These are phyloP conservation scores for Spiraea crenata DNA, from an alignment of 331 rosid species.

Conservation along the genomic window DNA sequence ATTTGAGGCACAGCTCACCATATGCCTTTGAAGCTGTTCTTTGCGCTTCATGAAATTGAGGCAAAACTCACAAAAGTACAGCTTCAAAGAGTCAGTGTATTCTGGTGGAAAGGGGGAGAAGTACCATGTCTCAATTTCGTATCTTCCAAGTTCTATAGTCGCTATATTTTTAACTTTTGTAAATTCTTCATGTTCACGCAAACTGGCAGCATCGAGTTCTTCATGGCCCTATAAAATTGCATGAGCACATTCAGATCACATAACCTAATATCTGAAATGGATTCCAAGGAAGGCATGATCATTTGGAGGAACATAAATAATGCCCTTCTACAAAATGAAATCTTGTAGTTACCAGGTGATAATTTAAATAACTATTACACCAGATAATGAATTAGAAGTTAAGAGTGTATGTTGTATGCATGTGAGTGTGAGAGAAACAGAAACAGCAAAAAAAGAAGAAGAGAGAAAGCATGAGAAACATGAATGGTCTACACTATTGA, in stretches of 20 bases:
- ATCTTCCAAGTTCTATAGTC: conserved; percentile 96
- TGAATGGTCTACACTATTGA: not conserved
- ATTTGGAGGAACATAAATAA: not conserved
- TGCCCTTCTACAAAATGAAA: not conserved
- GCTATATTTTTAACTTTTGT: conserved; percentile 98
- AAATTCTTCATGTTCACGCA: conserved; percentile 98
- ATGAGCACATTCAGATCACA: not conserved
- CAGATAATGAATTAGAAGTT: not conserved
- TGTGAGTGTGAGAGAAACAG: not conserved
- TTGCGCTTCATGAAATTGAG: conserved; percentile 99
- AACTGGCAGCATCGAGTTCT: conserved; percentile 99
- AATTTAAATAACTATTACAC: conserved; percentile 3
- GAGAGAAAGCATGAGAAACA: not conserved
- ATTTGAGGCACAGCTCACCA: conserved; percentile 68
- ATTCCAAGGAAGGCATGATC: conserved; percentile 14
- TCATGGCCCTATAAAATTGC: conserved; percentile 75
- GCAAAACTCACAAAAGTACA: conserved; percentile 96
- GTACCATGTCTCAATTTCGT: conserved; percentile 99
- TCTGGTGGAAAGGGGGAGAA: conserved; percentile 99
- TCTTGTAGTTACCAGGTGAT: not conserved
- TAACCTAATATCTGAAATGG: conserved; percentile 11
- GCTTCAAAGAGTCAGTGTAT: conserved; percentile 87
- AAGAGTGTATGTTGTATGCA: too few species aligned
- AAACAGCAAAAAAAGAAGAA: not conserved
- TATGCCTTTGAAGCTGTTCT: conserved; percentile 99